Conservation (phyloP, 139 green algal genomes). For the Medakamo hakoo region DNA sequence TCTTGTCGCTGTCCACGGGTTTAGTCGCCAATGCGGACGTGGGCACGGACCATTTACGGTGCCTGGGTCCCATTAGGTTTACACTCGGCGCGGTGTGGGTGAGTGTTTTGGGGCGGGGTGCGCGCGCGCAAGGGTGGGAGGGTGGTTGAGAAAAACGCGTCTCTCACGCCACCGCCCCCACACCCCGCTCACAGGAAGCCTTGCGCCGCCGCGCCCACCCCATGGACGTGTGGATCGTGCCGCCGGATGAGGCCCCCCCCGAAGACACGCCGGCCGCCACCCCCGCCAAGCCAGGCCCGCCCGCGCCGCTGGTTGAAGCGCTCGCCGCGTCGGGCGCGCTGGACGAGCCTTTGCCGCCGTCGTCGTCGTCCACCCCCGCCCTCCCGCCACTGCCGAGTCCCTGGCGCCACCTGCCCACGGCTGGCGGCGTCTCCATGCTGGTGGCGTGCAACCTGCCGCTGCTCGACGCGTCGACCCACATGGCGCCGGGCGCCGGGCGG, state of each 20-base stretch:
- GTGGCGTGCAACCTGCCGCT: neutral
- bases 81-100: neutral
- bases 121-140: too few species aligned
- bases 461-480: neutral
- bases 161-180: too few species aligned
- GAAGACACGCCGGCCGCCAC: neutral
- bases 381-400: neutral
- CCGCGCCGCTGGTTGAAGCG: neutral
- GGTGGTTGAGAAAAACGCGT: too few species aligned
- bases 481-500: neutral
- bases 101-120: too few species aligned
- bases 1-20: neutral
- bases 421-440: neutral
- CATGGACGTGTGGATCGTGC: neutral
- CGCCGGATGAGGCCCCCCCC: neutral
- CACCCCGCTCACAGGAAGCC: too few species aligned
- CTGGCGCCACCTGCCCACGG: neutral
- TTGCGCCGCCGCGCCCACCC: neutral
- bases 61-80: neutral
- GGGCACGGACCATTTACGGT: neutral
- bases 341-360: neutral
- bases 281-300: neutral
- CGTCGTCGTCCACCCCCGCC: neutral
- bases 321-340: neutral
- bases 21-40: neutral